Base-by-base conservation (phyloP, 1,139 yeast species). In the Taphrina pruni region DNA sequence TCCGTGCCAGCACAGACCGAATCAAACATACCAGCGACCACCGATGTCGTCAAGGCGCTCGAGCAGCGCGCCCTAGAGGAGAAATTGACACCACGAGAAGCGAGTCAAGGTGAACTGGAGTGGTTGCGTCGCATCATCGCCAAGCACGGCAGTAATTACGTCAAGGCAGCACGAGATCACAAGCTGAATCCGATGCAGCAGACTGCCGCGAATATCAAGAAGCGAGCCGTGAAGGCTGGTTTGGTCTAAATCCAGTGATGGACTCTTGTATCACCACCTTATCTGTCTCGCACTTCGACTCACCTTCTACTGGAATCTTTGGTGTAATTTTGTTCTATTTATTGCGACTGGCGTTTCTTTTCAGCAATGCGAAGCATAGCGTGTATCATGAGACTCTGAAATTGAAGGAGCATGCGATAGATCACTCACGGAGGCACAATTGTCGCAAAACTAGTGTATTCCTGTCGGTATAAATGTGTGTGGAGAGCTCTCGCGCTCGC, bases 101-200 rank as follows among this genome's bases (percentile, higher is more conserved):
- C 86, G 74, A 86, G 92, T 69, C 88, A 84, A 58, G 82, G 96
- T 75, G 98, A 94, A 78, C 80, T 78, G 62, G 89, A 84, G 51
- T 91, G 97, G 96, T 79, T 91, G 58, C 79, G 79, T 66, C 79
- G 79, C 35, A 81, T 94, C 65, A 84, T 87, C 71, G 86, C 85
- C 41, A 91, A 90, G 78, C 87, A 94, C 77, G 97, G 97, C 21
- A 96, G 92, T 72, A 88, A 94, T 77, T 92, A 87, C 77, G 88
- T 85, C 66, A 89, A 87, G 75, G 94, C 95, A 98, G 88, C 87
- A 77, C 89, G 96, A 89, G 99, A 94, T 77, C 57, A 86, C 85
- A 80, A 56, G 46, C 43, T 70, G 26, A 70, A 70, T 57, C 66
- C 69, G n/a, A 70, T 61, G 70, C 71, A 70, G 45, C 61, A 69